Conservation (phyloP, 2,329 filamentous ascomycete genomes). For the Nothomitra cinnamomea region DNA sequence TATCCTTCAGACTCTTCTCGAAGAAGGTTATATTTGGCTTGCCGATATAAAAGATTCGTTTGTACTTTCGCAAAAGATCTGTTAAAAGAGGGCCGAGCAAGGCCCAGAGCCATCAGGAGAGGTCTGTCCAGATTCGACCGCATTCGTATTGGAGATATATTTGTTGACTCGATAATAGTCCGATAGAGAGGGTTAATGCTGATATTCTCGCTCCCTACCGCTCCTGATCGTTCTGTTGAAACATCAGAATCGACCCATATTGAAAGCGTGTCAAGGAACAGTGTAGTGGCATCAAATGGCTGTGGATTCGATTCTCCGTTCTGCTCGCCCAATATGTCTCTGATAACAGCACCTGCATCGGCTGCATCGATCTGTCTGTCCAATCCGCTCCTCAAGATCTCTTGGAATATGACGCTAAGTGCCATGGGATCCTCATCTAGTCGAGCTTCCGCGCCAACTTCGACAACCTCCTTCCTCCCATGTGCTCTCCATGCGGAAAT, state of each 20-base stretch:
- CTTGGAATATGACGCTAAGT: slow-evolving; percentile 62
- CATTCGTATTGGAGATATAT: slow-evolving; percentile 54
- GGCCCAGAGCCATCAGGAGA: slow-evolving; percentile 55
- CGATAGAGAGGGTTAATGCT: slow-evolving; percentile 40
- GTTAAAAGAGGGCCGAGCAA: slow-evolving; percentile 73
- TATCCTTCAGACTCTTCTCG: slow-evolving; percentile 95
- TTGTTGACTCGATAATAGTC: slow-evolving; percentile 54
- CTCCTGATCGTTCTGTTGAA: neutral
- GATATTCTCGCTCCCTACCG: slow-evolving; percentile 56
- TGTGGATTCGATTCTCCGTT: slow-evolving; percentile 29
- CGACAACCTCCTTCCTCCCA: slow-evolving; percentile 50
- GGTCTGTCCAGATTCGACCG: slow-evolving; percentile 69
- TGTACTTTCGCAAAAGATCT: slow-evolving; percentile 75
- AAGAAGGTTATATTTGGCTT: slow-evolving; percentile 90
- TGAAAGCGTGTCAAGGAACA: slow-evolving; percentile 72
- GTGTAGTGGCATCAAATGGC: slow-evolving; percentile 42
- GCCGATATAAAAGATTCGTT: slow-evolving; percentile 84
- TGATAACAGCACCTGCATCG: slow-evolving; percentile 56
- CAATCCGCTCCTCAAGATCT: slow-evolving; percentile 61
- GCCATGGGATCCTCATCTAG: slow-evolving; percentile 50
- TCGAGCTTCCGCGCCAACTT: slow-evolving; percentile 45
- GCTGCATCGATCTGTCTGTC: slow-evolving; percentile 47
- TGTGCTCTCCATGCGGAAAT: slow-evolving; percentile 49
- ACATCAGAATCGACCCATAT: neutral
- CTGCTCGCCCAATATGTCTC: slow-evolving; percentile 49